Evolutionary conservation across 495 filamentous ascomycete genomes (phyloP).

Genomic region (Durotheca rogersii): DNA sequence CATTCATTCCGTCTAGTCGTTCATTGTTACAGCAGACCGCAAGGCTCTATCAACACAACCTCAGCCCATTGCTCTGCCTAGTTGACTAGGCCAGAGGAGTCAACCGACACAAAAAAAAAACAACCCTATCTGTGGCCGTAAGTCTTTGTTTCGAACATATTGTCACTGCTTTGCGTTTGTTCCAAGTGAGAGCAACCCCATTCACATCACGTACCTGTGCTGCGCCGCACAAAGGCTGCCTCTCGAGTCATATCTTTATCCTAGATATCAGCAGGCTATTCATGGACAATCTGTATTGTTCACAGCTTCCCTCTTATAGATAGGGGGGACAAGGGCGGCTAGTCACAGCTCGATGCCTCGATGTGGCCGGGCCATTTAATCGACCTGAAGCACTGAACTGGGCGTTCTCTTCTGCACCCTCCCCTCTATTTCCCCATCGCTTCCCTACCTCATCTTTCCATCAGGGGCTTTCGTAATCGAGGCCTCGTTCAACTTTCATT

Average conservation of each 20-base stretch:
- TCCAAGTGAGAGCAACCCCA: slow-evolving; percentile 9
- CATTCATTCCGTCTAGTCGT: slow-evolving; percentile 18
- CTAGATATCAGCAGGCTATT: slow-evolving; percentile 7
- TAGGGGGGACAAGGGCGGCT: neutral
- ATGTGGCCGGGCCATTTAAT: neutral
- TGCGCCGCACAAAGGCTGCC: slow-evolving; percentile 9
- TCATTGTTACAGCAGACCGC: slow-evolving; percentile 16
- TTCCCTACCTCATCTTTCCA: neutral
- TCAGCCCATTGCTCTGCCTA: too few relatives aligned
- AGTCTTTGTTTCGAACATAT: slow-evolving; percentile 16
- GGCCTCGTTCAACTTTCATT: too few relatives aligned
- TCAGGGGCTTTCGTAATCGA: too few relatives aligned
- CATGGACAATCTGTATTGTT: slow-evolving; percentile 30
- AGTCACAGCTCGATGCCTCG: slow-evolving; percentile 1
- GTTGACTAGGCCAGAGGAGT: slow-evolving; percentile 10
- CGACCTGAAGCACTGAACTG: too few relatives aligned
- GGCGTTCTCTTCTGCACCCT: neutral
- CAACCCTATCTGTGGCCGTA: slow-evolving; percentile 17
- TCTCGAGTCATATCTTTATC: neutral
- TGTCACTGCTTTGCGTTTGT: slow-evolving; percentile 15
- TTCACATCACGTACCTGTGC: slow-evolving; percentile 1
- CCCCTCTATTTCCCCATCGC: neutral
- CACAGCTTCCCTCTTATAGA: slow-evolving; percentile 3
- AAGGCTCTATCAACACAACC: slow-evolving; percentile 3
- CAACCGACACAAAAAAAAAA: slow-evolving; percentile 15